These are phyloP conservation scores for Jasminum sambac DNA, from an alignment of 257 asterid species.

Conservation along the genomic window DNA sequence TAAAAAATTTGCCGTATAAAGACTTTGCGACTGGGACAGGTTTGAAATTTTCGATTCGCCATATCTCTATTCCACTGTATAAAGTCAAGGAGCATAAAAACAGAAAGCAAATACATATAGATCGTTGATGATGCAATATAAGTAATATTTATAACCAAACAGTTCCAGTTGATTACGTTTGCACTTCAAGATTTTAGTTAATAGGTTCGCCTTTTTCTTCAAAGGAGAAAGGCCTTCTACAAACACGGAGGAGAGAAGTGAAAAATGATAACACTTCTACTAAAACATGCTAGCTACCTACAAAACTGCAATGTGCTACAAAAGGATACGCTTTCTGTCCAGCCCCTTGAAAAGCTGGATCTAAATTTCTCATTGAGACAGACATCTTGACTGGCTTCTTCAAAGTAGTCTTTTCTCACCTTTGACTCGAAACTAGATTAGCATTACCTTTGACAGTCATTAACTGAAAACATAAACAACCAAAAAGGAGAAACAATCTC, in stretches of 20 bases:
- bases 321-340: constrained; percentile 81
- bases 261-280: constrained; percentile 1
- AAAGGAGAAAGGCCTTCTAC: not conserved
- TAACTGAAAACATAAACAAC: constrained; percentile 5
- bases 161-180: not conserved
- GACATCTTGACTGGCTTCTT: constrained; percentile 53
- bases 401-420: constrained; percentile 18
- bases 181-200: constrained; percentile 4
- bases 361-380: constrained; percentile 74
- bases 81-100: constrained; percentile 35
- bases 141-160: not conserved
- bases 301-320: not conserved
- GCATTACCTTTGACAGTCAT: constrained; percentile 20
- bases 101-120: constrained; percentile 12
- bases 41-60: constrained; percentile 70
- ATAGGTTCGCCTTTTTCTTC: constrained; percentile 7
- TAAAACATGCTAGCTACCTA: constrained; percentile 16
- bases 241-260: constrained; percentile 11
- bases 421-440: constrained; percentile 37
- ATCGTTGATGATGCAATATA: constrained; percentile 8
- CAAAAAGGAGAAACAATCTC: constrained; percentile 13
- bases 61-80: constrained; percentile 76
- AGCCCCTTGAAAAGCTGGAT: constrained; percentile 71
- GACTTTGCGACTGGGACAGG: constrained; percentile 61
- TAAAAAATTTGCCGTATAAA: constrained; percentile 68